Conservation (phyloP, 768 basidiomycete species). For the Mycena vulgaris region DNA sequence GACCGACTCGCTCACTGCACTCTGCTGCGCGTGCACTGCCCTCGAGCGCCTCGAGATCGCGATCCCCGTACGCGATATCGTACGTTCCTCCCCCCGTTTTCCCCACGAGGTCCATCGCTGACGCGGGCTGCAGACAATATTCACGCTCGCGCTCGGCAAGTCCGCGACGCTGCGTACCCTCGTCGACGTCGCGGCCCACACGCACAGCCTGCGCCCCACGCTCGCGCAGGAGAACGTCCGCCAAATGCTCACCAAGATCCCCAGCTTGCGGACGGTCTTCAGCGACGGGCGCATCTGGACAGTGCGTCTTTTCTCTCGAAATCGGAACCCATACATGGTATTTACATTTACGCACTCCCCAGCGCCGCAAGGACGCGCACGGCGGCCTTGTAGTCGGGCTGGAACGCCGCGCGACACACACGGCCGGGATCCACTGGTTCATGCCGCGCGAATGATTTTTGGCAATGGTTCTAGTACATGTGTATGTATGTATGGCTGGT, state of each 20-base stretch:
- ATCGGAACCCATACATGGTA: too few relatives aligned
- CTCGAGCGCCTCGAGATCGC: conserved; percentile 67
- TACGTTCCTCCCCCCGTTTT: conserved; percentile 43
- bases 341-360: too few relatives aligned
- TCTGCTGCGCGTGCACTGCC: conserved; percentile 59
- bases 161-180: conserved; percentile 60
- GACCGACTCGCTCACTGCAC: conserved; percentile 53
- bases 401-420: too few relatives aligned
- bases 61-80: conserved; percentile 67
- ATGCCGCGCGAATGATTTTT: too few relatives aligned
- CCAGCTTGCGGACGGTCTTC: conserved; percentile 61
- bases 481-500: too few relatives aligned
- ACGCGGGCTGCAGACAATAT: conserved; percentile 42
- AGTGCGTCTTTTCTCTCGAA: conserved; percentile 58
- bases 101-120: too few relatives aligned
- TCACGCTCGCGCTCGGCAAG: conserved; percentile 52
- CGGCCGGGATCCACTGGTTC: too few relatives aligned
- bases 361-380: too few relatives aligned
- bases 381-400: too few relatives aligned
- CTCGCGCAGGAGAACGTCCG: conserved; percentile 56
- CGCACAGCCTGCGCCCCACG: conserved; percentile 56
- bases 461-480: too few relatives aligned
- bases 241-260: conserved; percentile 58
- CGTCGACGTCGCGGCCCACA: conserved; percentile 61
- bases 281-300: conserved; percentile 69